Conservation (phyloP, 2,329 filamentous ascomycete species). For the Ophiocordyceps camponoti-floridani region DNA sequence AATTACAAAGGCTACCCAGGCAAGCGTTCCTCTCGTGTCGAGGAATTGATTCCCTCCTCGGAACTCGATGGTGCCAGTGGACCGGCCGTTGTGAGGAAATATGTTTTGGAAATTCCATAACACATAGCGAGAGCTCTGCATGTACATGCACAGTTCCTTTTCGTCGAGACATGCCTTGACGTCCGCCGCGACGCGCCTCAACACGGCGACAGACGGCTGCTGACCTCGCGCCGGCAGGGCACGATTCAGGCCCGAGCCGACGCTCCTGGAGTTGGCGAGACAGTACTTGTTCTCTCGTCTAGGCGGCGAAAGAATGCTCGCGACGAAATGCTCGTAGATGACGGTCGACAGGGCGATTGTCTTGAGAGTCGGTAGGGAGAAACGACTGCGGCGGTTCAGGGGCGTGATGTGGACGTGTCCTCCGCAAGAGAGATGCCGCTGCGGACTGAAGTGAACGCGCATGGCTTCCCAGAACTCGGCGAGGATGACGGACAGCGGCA, state of each 20-base stretch:
- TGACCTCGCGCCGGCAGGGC: conserved; percentile 12
- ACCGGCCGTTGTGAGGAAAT: conserved; percentile 16
- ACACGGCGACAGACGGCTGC: conserved; percentile 4
- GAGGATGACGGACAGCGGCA: conserved; percentile 13
- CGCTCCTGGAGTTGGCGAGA: conserved; percentile 13
- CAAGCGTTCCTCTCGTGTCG: conserved; percentile 16
- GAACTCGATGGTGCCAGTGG: conserved; percentile 20
- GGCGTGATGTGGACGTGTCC: conserved; percentile 22
- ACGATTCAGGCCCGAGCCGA: conserved; percentile 11
- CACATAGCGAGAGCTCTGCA: conserved; percentile 20
- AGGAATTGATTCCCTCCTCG: conserved; percentile 21
- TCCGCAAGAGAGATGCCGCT: conserved; percentile 16
- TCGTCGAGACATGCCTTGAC: conserved; percentile 10
- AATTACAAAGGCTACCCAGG: conserved; percentile 20
- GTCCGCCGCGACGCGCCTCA: conserved; percentile 12
- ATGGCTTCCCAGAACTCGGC: conserved; percentile 23
- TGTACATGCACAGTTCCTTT: conserved; percentile 16
- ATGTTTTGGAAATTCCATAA: conserved; percentile 23
- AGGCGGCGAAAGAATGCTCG: conserved; percentile 12
- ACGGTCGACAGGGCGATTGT: conserved; percentile 18
- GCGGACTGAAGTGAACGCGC: conserved; percentile 20
- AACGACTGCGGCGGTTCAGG: conserved; percentile 13
- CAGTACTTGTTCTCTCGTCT: conserved; percentile 19
- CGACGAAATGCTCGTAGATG: conserved; percentile 17
- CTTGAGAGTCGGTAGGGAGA: conserved; percentile 16